Percentiles rank a stretch among this genome's conserved stretches.
phyloP scores from a whole-genome alignment of 164 flowering plant species.

The Magnolia kwangsiensis region DNA sequence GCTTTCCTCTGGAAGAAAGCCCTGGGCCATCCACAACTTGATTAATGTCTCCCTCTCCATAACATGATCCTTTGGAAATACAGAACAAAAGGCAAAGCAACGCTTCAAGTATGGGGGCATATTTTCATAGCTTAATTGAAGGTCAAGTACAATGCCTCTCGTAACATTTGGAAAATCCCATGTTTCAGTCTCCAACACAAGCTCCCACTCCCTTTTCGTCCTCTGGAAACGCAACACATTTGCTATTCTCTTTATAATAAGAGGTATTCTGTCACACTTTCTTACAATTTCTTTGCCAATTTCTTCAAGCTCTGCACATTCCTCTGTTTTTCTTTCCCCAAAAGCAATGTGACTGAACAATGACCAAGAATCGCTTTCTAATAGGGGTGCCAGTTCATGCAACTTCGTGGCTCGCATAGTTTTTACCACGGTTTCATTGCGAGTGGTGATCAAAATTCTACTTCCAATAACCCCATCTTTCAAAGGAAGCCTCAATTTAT shows the following conservation, averaged over 20 bases:
- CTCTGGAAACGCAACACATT: background rate
- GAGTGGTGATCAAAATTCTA: background rate
- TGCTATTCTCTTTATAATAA: slow-evolving; percentile 4
- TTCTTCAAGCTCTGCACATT: background rate
- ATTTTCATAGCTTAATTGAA: slow-evolving; percentile 13
- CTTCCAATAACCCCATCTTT: background rate
- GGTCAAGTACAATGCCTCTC: background rate
- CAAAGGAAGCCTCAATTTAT: background rate
- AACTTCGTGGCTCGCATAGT: background rate
- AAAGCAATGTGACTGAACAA: slow-evolving; percentile 1
- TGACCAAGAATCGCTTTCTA: background rate
- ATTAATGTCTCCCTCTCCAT: background rate
- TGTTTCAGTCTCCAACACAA: slow-evolving; percentile 2
- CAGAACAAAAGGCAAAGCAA: slow-evolving; percentile 10
- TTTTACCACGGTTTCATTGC: background rate
- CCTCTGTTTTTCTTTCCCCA: background rate
- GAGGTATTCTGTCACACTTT: slow-evolving; percentile 15
- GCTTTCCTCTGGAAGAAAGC: background rate
- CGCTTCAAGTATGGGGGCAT: slow-evolving; percentile 4
- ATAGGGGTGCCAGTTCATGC: background rate
- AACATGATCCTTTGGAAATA: slow-evolving; percentile 8
- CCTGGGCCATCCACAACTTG: slow-evolving; percentile 19
- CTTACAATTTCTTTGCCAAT: background rate
- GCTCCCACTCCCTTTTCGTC: background rate
- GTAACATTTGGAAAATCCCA: slow-evolving; percentile 8